Conservation (phyloP, 164 flowering plant species). For the Nelumbo lutea region DNA sequence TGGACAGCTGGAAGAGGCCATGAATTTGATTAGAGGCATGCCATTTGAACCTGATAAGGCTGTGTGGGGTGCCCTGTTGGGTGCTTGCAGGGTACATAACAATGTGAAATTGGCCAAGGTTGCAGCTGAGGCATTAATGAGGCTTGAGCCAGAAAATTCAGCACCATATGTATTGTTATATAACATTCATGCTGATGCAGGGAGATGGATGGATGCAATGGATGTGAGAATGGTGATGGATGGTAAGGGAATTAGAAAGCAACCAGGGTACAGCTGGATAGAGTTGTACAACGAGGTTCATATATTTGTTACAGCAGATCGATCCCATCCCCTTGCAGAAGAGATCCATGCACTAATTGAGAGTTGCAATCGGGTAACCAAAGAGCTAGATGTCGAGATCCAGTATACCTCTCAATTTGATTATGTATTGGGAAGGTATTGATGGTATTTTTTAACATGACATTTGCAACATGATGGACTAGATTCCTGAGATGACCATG, state of each 20-base stretch:
- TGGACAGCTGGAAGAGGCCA: constrained; percentile 19
- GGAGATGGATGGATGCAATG: neutral
- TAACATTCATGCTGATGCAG: constrained; percentile 3
- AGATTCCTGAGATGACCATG: no score
- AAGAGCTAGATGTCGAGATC: no score
- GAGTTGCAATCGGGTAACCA: no score
- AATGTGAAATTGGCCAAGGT: constrained; percentile 25
- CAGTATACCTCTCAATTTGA: no score
- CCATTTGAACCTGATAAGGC: constrained; percentile 26
- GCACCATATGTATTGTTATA: constrained; percentile 28
- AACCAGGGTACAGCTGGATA: constrained; percentile 18
- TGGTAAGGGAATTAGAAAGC: constrained; percentile 12
- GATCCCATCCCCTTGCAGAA: no score
- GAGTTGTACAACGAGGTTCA: neutral
- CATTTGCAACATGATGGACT: no score
- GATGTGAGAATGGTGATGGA: constrained; percentile 18
- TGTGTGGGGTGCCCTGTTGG: constrained; percentile 24
- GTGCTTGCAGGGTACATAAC: constrained; percentile 16
- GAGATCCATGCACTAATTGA: no score
- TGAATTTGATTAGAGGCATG: constrained; percentile 23
- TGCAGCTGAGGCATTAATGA: constrained; percentile 31
- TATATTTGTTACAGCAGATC: no score
- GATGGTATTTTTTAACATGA: no score
- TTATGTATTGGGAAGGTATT: no score
- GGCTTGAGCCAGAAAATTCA: constrained; percentile 30